Evolutionary conservation across 257 asterid genomes (phyloP).

Genomic region (Przewalskia tangutica): DNA sequence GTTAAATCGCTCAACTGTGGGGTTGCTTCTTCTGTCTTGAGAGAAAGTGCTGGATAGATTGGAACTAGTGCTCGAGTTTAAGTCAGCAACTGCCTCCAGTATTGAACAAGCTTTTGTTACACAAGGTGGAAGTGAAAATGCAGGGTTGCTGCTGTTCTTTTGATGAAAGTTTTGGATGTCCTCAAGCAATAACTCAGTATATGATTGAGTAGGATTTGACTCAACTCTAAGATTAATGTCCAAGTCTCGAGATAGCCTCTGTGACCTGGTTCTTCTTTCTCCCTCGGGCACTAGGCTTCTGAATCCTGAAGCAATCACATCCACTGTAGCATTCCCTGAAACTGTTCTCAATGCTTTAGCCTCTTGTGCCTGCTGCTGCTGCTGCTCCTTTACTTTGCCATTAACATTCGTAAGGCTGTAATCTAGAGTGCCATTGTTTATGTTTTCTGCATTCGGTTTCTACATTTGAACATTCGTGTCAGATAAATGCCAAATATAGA

Average conservation of each 20-base stretch:
- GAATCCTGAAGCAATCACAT: slow-evolving; percentile 36
- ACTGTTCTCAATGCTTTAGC: not conserved
- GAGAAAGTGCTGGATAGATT: slow-evolving; percentile 22
- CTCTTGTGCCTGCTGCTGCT: slow-evolving; percentile 9
- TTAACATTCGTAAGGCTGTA: not conserved
- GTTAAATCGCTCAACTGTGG: slow-evolving; percentile 14
- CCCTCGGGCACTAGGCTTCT: slow-evolving; percentile 23
- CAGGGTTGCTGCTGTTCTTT: slow-evolving; percentile 32
- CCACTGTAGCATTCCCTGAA: slow-evolving; percentile 20
- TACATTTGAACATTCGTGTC: slow-evolving; percentile 12
- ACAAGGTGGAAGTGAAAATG: slow-evolving; percentile 65
- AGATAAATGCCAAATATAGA: not conserved
- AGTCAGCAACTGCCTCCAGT: slow-evolving; percentile 89
- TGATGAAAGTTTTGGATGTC: slow-evolving; percentile 97
- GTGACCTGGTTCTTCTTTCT: slow-evolving; percentile 54
- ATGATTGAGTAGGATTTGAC: slow-evolving; percentile 42
- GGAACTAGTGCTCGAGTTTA: slow-evolving; percentile 63
- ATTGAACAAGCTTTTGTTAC: slow-evolving; percentile 75
- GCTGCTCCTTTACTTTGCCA: slow-evolving; percentile 26
- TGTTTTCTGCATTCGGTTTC: slow-evolving; percentile 34
- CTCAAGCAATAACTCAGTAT: slow-evolving; percentile 68
- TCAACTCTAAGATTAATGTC: slow-evolving; percentile 51
- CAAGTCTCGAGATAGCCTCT: slow-evolving; percentile 61
- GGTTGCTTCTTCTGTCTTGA: slow-evolving; percentile 26
- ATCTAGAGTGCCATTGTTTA: not conserved